Evolutionary conservation across 371 early-diverging fungal species (phyloP), one percentile per base, ranked within the genome.

Genomic region (Choanephora cucurbitarum): DNA sequence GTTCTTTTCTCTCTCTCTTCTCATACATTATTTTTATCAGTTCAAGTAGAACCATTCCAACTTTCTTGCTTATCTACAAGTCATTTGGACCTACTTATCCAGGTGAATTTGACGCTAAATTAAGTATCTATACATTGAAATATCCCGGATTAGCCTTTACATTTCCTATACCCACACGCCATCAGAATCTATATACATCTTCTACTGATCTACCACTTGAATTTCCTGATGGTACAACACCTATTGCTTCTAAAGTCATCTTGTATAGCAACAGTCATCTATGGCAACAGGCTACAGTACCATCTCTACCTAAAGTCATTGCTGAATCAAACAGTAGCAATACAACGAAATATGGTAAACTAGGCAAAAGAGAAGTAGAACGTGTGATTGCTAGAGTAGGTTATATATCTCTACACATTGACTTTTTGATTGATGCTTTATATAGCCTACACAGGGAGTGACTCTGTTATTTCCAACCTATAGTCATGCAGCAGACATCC

Each of bases 201-300:
- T 77, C 82, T 1, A 51, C 78, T 15, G 89, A 86, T 46, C 69
- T 89, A 8, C 88, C 89, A 10, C 75, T 89, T 11, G 83, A 86
- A 44, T 85, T 89, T 31, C 88, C 89, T 8, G 90, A 89, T 67
- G 89, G 89, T 8, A 88, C 88, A 8, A 90, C 91, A 0, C 90
- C 91, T 1, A 84, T 89, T 24, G 77, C 84, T 9, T 78, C 78
- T 10, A 80, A 82, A 37, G 65, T 89, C 28, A 84, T 85, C 44
- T 70, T 89, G 11, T 88, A 72, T 52, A 62, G 74, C 19, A 66
- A 58, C 33, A 62, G 69, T 24, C 56, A 72, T 11, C 73, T 72
- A 37, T 87, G 86, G 82, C 78, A 72, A 28, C 57, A 67, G 18
- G 75, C 86, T 14, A 56, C 58, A 5, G 68, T 74, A 0, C 81